Percentiles rank a stretch among this genome's conserved stretches.
These are phyloP conservation scores for Brassica rapa DNA, from an alignment of 345 rosid genomes.

Conservation along the genomic window DNA sequence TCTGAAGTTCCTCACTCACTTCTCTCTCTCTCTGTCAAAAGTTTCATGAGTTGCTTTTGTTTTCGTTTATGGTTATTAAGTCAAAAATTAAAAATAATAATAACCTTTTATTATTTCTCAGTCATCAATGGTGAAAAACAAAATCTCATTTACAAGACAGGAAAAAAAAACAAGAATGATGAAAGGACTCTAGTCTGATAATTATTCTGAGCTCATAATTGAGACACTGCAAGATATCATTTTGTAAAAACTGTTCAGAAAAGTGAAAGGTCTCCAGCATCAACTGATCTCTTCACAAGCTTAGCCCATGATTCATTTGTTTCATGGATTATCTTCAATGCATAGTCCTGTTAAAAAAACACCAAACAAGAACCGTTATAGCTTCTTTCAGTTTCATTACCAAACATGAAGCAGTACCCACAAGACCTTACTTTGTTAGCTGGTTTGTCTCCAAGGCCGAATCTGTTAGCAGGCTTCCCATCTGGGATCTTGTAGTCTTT, in stretches of 20 bases:
- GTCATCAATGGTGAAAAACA: constrained; percentile 20
- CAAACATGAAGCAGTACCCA: constrained; percentile 4
- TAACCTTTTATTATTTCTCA: constrained; percentile 18
- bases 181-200: background rate
- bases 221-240: constrained; percentile 6
- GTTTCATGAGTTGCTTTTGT: background rate
- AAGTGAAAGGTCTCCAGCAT: constrained; percentile 69
- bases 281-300: constrained; percentile 71
- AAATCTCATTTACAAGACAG: background rate
- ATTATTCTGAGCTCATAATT: constrained; percentile 4
- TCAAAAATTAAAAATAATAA: background rate
- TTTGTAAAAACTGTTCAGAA: constrained; percentile 24
- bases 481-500: constrained; percentile 97
- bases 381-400: background rate
- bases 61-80: background rate
- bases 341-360: constrained; percentile 61
- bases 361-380: background rate
- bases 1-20: background rate
- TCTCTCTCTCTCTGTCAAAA: background rate
- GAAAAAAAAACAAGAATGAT: constrained; percentile 23
- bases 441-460: constrained; percentile 92
- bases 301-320: constrained; percentile 86
- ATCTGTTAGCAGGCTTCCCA: constrained; percentile 96
- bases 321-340: constrained; percentile 75
- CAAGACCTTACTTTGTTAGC: constrained; percentile 29